Percentiles rank a stretch among this genome's conserved stretches.
These are phyloP conservation scores for Phalaenopsis hybrid DNA, from an alignment of 116 monocot genomes.

Conservation along the genomic window DNA sequence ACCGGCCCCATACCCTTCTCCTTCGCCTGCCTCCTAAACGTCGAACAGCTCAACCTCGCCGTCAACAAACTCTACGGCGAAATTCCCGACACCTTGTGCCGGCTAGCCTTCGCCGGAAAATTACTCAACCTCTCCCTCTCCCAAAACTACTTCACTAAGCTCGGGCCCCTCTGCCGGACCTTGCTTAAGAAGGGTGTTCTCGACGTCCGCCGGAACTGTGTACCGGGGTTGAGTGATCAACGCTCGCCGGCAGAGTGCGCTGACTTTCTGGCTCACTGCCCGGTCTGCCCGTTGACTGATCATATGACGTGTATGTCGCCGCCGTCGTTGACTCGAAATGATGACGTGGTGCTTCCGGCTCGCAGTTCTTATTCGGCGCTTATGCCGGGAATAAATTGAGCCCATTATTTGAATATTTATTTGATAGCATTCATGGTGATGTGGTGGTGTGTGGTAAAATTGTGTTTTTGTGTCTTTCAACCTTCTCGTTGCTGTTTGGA, in stretches of 20 bases:
- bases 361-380: no score
- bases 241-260: conserved; percentile 23
- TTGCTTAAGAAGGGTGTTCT: conserved; percentile 21
- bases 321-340: no score
- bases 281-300: conserved; percentile 18
- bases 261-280: conserved; percentile 9
- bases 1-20: conserved; percentile 25
- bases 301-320: no score
- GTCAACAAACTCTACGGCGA: conserved; percentile 18
- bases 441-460: no score
- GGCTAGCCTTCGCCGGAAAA: not conserved
- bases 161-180: not conserved
- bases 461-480: no score
- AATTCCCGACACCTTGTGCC: conserved; percentile 17
- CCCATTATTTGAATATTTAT: no score
- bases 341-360: no score
- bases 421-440: no score
- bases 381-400: no score
- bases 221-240: conserved; percentile 24
- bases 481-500: no score
- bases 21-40: conserved; percentile 12
- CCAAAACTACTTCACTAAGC: conserved; percentile 8
- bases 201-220: conserved; percentile 35
- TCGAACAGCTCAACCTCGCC: conserved; percentile 26
- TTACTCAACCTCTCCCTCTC: conserved; percentile 11